Evolutionary conservation across 1,139 yeast species (phyloP).

Genomic region (Saccharomyces hybrid): DNA sequence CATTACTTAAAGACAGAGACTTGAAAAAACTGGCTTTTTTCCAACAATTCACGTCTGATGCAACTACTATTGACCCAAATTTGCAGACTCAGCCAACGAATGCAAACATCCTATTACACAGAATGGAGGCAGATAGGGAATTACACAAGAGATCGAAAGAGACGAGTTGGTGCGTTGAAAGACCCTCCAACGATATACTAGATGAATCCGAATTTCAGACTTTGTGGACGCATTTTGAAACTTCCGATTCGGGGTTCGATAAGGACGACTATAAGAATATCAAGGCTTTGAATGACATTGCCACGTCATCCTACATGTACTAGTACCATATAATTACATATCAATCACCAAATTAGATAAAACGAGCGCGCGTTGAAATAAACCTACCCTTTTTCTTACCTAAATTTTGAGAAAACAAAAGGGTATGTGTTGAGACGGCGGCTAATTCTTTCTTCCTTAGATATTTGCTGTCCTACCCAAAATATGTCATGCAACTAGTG

Average conservation of each 20-base stretch:
- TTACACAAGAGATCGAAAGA: slow-evolving; percentile 31
- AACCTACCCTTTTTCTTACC: not conserved
- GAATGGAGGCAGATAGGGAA: slow-evolving; percentile 32
- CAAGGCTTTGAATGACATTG: slow-evolving; percentile 17
- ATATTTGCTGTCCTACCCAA: not conserved
- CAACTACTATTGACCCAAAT: slow-evolving; percentile 1
- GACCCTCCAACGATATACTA: slow-evolving; percentile 15
- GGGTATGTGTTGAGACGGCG: not conserved
- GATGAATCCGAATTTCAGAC: slow-evolving; percentile 20
- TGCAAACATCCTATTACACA: slow-evolving; percentile 21
- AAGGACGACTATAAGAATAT: slow-evolving; percentile 18
- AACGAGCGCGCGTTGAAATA: not conserved
- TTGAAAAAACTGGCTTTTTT: slow-evolving; percentile 5
- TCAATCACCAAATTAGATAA: not conserved
- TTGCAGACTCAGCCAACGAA: slow-evolving; percentile 9
- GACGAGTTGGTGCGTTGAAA: slow-evolving; percentile 27
- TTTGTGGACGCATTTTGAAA: slow-evolving; percentile 15
- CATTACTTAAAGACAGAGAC: slow-evolving; percentile 11
- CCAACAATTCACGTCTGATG: slow-evolving; percentile 5
- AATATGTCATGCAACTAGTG: not conserved
- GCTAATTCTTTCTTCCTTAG: not conserved
- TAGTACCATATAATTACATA: not conserved
- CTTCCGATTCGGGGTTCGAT: slow-evolving; percentile 12
- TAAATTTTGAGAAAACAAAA: not conserved
- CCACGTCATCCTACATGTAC: slow-evolving; percentile 4